These are phyloP conservation scores for Rhinocladiella mackenziei DNA, from an alignment of 2,329 filamentous ascomycete species.

Conservation along the genomic window DNA sequence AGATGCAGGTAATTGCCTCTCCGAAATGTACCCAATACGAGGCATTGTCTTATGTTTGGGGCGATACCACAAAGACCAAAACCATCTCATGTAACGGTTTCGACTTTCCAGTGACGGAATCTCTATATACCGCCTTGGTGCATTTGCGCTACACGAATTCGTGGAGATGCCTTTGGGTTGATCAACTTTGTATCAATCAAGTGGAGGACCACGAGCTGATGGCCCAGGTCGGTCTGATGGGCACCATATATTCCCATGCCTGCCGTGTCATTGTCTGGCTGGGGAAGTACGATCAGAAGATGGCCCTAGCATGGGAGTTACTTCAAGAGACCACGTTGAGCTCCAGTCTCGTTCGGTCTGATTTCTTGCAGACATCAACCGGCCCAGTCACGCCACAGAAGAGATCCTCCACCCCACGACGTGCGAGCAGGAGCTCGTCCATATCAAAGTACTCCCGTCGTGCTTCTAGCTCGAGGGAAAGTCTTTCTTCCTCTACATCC, in stretches of 20 bases:
- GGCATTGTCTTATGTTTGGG: conserved; percentile 24
- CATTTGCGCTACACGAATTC: conserved; percentile 15
- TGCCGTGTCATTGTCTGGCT: conserved; percentile 28
- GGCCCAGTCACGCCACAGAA: conserved; percentile 2
- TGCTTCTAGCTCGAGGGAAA: conserved; percentile 11
- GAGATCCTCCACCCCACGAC: conserved; percentile 3
- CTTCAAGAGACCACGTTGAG: conserved; percentile 17
- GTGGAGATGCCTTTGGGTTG: conserved; percentile 21
- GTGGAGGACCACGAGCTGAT: conserved; percentile 8
- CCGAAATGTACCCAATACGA: conserved; percentile 17
- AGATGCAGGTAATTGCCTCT: conserved; percentile 14
- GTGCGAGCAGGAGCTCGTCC: conserved; percentile 4
- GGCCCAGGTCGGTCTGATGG: conserved; percentile 18
- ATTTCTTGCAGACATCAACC: conserved; percentile 16
- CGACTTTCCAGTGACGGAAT: conserved; percentile 17
- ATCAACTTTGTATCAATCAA: conserved; percentile 24
- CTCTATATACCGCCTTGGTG: conserved; percentile 12
- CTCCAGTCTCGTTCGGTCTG: conserved; percentile 21
- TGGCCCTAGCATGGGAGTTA: conserved; percentile 17
- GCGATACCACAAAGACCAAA: conserved; percentile 8
- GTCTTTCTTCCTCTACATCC: conserved; percentile 11
- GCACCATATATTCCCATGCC: conserved; percentile 17
- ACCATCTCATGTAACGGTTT: conserved; percentile 20
- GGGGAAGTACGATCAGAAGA: conserved; percentile 18
- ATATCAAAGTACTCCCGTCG: conserved; percentile 12